phyloP scores from a whole-genome alignment of 441 rosid species.

The Populus trichocarpa region DNA sequence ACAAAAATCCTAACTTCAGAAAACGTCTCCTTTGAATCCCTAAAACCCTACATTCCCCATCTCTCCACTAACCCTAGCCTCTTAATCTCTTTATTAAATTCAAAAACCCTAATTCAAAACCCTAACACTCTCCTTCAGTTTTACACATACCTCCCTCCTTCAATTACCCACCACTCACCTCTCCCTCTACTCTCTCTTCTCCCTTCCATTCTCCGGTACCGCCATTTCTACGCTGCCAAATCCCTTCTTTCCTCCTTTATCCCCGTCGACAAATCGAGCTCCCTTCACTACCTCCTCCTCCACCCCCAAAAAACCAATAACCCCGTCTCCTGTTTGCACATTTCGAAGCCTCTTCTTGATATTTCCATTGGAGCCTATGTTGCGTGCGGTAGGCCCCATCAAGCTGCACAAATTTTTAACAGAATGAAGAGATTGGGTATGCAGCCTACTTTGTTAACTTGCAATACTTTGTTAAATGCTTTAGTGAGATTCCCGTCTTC shows the following conservation, averaged over 20 bases:
- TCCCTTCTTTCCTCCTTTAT: slow-evolving; percentile 67
- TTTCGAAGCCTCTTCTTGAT: slow-evolving; percentile 56
- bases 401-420: slow-evolving; percentile 61
- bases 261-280: slow-evolving; percentile 39
- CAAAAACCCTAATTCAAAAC: slow-evolving; percentile 35
- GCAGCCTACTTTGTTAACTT: slow-evolving; percentile 64
- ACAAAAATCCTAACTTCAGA: slow-evolving; percentile 35
- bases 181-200: slow-evolving; percentile 60
- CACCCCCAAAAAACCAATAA: slow-evolving; percentile 20
- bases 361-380: slow-evolving; percentile 59
- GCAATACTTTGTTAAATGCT: slow-evolving; percentile 61
- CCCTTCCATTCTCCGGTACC: slow-evolving; percentile 45
- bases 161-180: slow-evolving; percentile 30
- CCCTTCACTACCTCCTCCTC: slow-evolving; percentile 50
- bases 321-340: slow-evolving; percentile 14
- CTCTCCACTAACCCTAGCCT: slow-evolving; percentile 41
- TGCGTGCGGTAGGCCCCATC: slow-evolving; percentile 54
- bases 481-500: slow-evolving; percentile 63
- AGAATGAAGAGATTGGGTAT: slow-evolving; percentile 57
- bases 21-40: slow-evolving; percentile 29
- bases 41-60: slow-evolving; percentile 41
- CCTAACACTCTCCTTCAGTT: slow-evolving; percentile 55
- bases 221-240: slow-evolving; percentile 63
- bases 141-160: slow-evolving; percentile 40
- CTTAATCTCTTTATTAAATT: slow-evolving; percentile 47